Conservation (phyloP, 2,329 filamentous ascomycete genomes). For the Colletotrichum sp. region DNA sequence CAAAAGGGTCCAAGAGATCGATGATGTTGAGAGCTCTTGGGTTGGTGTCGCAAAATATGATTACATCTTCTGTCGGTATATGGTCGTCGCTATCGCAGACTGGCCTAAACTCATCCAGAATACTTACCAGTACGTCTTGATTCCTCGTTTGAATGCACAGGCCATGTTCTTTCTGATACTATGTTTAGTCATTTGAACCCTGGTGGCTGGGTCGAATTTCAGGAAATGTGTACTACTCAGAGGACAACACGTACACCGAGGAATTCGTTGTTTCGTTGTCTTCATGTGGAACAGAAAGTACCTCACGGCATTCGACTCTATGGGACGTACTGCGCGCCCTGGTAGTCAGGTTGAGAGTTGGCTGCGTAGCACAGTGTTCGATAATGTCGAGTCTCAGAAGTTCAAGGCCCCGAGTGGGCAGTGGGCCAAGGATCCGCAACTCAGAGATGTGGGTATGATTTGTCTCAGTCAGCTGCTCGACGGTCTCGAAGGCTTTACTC, state of each 20-base stretch:
- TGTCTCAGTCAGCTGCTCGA: background rate
- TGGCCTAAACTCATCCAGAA: background rate
- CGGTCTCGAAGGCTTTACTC: background rate
- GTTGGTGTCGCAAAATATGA: background rate
- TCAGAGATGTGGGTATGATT: background rate
- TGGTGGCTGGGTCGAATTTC: background rate
- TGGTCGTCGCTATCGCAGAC: background rate
- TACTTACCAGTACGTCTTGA: background rate
- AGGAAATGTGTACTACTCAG: background rate
- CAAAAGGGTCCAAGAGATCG: background rate
- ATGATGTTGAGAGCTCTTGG: background rate
- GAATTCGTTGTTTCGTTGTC: background rate
- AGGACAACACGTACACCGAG: background rate
- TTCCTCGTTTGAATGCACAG: background rate
- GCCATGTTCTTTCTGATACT: background rate
- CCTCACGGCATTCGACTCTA: background rate
- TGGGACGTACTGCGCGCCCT: background rate
- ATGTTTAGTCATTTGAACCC: background rate
- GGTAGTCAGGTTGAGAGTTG: background rate
- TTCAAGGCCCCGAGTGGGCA: background rate
- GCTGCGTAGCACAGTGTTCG: background rate
- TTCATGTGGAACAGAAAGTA: background rate
- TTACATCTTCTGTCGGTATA: background rate
- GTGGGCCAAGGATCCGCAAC: background rate
- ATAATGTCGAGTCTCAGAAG: background rate